These are phyloP conservation scores for Yamadazyma dushanensis DNA, from an alignment of 1,139 yeast genomes.

Conservation along the genomic window DNA sequence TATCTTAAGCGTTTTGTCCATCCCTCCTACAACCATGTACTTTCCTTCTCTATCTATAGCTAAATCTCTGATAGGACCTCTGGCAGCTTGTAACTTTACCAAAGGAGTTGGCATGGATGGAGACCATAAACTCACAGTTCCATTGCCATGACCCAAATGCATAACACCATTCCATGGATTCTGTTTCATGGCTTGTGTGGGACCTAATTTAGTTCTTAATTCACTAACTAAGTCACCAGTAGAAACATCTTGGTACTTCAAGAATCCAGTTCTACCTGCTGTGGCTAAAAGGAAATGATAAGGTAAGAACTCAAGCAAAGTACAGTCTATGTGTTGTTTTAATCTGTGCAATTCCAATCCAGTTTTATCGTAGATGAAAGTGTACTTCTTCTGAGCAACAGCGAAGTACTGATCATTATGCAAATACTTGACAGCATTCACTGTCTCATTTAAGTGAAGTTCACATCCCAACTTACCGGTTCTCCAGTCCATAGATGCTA, in stretches of 20 bases:
- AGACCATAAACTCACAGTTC: conserved; percentile 91
- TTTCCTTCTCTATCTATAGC: conserved; percentile 91
- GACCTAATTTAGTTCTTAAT: conserved; percentile 83
- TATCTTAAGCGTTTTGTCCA: conserved; percentile 79
- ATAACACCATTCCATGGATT: conserved; percentile 96
- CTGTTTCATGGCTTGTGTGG: conserved; percentile 83
- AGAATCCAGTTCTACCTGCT: conserved; percentile 84
- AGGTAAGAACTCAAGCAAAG: conserved; percentile 82
- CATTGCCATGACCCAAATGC: conserved; percentile 92
- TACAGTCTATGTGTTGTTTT: conserved; percentile 85
- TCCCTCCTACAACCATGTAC: conserved; percentile 92
- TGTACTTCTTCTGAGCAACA: conserved; percentile 93
- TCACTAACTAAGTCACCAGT: conserved; percentile 88
- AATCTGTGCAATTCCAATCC: conserved; percentile 92
- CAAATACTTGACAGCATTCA: conserved; percentile 83
- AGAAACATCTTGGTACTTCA: conserved; percentile 93
- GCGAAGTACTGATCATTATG: conserved; percentile 95
- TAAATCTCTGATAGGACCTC: conserved; percentile 85
- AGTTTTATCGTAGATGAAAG: conserved; percentile 85
- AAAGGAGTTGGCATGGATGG: conserved; percentile 87
- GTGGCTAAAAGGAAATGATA: conserved; percentile 87
- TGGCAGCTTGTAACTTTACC: conserved; percentile 74
- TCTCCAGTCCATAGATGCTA: conserved; percentile 96
- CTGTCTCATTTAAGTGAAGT: conserved; percentile 82
- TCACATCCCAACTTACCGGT: conserved; percentile 81